phyloP scores from a whole-genome alignment of 2,329 filamentous ascomycete genomes.

The Fusarium sp. region DNA sequence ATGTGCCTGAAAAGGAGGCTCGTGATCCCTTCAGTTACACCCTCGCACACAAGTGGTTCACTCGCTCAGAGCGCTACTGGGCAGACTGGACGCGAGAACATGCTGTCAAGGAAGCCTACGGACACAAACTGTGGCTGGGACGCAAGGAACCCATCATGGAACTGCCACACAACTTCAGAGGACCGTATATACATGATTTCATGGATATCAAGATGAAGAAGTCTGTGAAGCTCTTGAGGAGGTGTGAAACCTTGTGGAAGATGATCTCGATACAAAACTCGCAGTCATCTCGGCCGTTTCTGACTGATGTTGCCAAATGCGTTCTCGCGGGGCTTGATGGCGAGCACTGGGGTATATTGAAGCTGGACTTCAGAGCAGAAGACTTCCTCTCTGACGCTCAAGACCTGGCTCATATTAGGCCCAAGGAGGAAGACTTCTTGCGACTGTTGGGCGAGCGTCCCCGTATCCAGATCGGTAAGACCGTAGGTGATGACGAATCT shows the following conservation, averaged over 20 bases:
- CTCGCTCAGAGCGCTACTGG: conserved; percentile 35
- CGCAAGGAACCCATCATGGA: conserved; percentile 38
- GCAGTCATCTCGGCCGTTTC: conserved; percentile 32
- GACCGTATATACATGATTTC: conserved; percentile 33
- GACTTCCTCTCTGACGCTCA: conserved; percentile 6
- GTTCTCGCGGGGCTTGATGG: conserved; percentile 22
- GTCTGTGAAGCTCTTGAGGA: conserved; percentile 22
- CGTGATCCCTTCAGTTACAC: conserved; percentile 47
- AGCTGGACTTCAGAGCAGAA: conserved; percentile 24
- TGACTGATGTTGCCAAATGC: conserved; percentile 19
- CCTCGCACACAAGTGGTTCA: conserved; percentile 40
- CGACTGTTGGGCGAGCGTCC: conserved; percentile 36
- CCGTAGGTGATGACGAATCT: not conserved
- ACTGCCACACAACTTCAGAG: conserved; percentile 42
- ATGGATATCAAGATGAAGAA: conserved; percentile 43
- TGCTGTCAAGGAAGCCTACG: conserved; percentile 32
- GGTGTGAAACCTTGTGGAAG: conserved; percentile 23
- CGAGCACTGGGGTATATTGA: not conserved
- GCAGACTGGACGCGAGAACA: conserved; percentile 28
- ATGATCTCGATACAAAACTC: conserved; percentile 18
- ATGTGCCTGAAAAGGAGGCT: conserved; percentile 39
- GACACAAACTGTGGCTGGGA: conserved; percentile 3
- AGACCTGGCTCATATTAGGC: conserved; percentile 30
- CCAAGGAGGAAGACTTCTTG: conserved; percentile 41
- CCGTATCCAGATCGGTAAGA: no score